Percentiles rank a stretch among this genome's conserved stretches.
phyloP scores from a whole-genome alignment of 306 rosid species.

The Fragaria ananassa region DNA sequence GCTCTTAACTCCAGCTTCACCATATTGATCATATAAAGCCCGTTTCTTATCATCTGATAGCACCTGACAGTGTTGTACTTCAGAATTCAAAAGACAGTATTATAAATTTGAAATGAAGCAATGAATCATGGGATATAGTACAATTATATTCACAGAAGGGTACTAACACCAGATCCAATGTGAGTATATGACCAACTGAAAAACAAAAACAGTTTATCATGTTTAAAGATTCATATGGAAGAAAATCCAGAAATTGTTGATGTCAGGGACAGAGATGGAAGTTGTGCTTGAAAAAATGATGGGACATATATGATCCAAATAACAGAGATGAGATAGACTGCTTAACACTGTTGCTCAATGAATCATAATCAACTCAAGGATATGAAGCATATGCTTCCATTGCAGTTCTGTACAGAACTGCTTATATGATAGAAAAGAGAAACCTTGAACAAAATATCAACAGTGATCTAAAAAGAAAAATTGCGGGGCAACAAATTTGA shows the following conservation, averaged over 20 bases:
- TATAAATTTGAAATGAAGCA: conserved; percentile 29
- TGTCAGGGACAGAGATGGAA: neutral
- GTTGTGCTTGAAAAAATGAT: neutral
- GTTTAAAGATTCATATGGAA: neutral
- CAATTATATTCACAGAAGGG: neutral
- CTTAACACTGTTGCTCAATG: neutral
- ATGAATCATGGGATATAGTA: conserved; percentile 11
- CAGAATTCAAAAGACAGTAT: conserved; percentile 60
- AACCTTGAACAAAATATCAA: neutral
- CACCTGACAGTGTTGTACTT: conserved; percentile 80
- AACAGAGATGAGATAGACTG: neutral
- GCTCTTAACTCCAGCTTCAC: conserved; percentile 95
- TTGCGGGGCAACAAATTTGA: neutral
- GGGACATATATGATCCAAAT: neutral
- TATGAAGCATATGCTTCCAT: neutral
- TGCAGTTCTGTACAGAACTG: neutral
- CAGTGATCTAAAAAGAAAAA: neutral
- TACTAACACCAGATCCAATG: neutral
- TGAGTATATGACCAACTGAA: neutral
- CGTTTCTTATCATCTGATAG: conserved; percentile 98
- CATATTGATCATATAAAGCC: conserved; percentile 92
- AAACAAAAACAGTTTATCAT: neutral
- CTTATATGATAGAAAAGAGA: neutral
- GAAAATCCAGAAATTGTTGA: neutral
- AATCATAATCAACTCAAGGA: neutral